Base-by-base conservation (phyloP, 441 rosid genomes). In the Croton laevigatus region DNA sequence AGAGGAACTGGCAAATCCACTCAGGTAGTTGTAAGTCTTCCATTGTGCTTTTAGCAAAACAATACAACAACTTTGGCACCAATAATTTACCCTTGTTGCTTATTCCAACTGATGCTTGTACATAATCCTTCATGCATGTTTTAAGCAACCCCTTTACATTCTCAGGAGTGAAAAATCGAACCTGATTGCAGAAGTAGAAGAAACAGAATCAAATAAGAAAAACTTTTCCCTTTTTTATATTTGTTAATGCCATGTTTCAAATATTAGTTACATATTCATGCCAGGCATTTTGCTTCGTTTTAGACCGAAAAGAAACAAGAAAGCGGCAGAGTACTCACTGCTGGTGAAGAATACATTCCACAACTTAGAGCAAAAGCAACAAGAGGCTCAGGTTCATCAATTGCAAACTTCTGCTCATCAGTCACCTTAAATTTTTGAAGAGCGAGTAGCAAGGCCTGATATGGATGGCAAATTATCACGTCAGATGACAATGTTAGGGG, bases 291-390 rank as follows among this genome's bases (percentile, higher is more conserved):
- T n/a, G 51, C 60, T 46, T 46, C 0, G 59, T 6, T 40, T 19
- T 20, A 42, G 12, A 8, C 8, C 8, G 45, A 32, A 59, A 46
- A 53, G 17, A 46, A 68, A 20, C 57, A 9, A 38, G 37, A 45
- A 27, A 27, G 32, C 54, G 53, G 61, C 68, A 55, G 71, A 45
- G 61, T 46, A 71, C 81, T 85, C 81, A 89, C 94, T 54, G 92
- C 94, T 23, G 92, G 90, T 60, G 90, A 89, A 68, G 92, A 89
- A 76, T 89, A 78, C 78, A 83, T 80, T 70, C 94, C 94, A 38
- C 84, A 86, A 63, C 92, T 86, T 64, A 89, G 78, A 37, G 88
- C 88, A 36, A 89, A 89, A 42, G 84, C 75, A 20, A 87, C 77
- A 54, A 87, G 92, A 57, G 90, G 94, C 71, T 89, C 92, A 2